Evolutionary conservation across 2,329 filamentous ascomycete genomes (phyloP).

Genomic region (Rutstroemia sp.): DNA sequence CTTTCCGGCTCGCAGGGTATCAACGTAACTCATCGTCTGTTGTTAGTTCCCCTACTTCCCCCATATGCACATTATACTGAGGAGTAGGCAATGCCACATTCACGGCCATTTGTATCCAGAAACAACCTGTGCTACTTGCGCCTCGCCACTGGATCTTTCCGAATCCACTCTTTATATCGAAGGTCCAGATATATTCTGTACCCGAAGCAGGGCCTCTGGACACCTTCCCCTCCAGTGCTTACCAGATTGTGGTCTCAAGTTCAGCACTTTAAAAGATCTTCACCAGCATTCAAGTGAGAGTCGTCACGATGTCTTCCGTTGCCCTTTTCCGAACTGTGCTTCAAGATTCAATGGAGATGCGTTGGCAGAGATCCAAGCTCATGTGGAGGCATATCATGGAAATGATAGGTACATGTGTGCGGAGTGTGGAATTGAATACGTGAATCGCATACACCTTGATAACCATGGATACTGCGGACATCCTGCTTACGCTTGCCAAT

Average conservation of each 20-base stretch:
- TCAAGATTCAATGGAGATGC: neutral
- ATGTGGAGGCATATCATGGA: fast-evolving
- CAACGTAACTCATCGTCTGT: neutral
- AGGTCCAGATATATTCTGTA: neutral
- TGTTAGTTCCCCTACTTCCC: neutral
- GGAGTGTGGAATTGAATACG: neutral
- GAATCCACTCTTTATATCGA: neutral
- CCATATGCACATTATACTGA: neutral
- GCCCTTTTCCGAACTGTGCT: neutral
- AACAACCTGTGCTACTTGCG: neutral
- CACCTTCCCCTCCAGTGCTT: neutral
- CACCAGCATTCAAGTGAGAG: neutral
- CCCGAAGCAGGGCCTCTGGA: neutral
- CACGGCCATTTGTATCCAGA: neutral
- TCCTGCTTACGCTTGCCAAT: neutral
- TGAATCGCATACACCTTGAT: fast-evolving
- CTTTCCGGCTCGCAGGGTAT: too few species aligned
- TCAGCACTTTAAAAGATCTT: neutral
- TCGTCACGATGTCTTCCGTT: neutral
- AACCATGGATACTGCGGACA: fast-evolving
- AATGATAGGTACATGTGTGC: neutral
- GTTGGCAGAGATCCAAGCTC: fast-evolving
- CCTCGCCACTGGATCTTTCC: neutral
- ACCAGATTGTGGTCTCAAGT: neutral
- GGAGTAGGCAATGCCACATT: neutral